Base-by-base conservation (phyloP, 345 rosid species). In the Brassica incana region DNA sequence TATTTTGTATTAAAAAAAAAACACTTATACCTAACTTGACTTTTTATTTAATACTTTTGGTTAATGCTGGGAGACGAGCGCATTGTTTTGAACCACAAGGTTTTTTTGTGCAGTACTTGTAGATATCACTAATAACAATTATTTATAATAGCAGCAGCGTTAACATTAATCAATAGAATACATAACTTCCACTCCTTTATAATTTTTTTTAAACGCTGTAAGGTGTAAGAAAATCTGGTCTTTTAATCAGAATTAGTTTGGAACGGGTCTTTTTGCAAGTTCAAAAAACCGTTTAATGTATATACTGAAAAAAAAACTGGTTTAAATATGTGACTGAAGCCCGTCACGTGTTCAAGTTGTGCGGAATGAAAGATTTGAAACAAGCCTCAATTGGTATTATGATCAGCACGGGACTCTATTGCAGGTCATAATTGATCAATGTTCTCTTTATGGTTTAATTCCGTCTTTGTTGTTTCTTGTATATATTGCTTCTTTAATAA, bases 61-160 rank as follows among this genome's bases (percentile, higher is more conserved):
- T 16, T 67, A 67, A 33, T 79, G 78, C 74, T 15, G 52, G 32
- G 64, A 40, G 59, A 73, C 30, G 72, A 79, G 62, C 66, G 70
- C 32, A 68, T 16, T 62, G 74, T 58, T 79, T 74, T 68, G 58
- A 33, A 79, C 71, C 78, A 69, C 82, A 69, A 9, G 33, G 14
- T 7, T 32, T 33, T 61, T 73, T 61, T 73, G 78, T 73, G 74
- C 69, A 67, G 45, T 50, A 12, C 78, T 62, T 33, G 59, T 68
- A 62, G 70, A 79, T 67, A 70, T 67, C 82, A 79, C 82, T 68
- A 79, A 25, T 25, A 68, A 61, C 60, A 60, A 59, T 65, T 40
- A 4, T 12, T 11, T 35, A 65, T 78, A 12, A 16, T 72, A 58
- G 7, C 40, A 65, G 43, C 36, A 65, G 52, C 66, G 72, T 52